These are phyloP conservation scores for Flammula alnicola DNA, from an alignment of 1,284 basidiomycete species.

Conservation along the genomic window DNA sequence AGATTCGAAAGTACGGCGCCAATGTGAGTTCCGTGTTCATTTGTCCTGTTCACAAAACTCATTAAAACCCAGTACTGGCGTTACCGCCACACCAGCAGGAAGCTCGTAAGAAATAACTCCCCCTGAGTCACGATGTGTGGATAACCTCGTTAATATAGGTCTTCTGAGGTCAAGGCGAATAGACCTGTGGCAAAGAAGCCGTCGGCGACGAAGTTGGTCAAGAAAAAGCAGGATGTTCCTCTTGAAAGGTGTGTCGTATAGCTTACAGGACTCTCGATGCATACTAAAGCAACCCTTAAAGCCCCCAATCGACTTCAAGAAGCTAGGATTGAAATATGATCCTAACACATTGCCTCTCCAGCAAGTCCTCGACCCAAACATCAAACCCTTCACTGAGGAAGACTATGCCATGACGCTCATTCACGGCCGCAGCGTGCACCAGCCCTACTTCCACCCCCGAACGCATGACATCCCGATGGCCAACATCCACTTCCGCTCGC, in stretches of 20 bases:
- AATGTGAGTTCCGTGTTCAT: constrained; percentile 16
- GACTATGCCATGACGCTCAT: constrained; percentile 55
- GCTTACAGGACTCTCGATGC: too few relatives aligned
- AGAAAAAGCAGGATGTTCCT: too few relatives aligned
- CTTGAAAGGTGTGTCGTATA: too few relatives aligned
- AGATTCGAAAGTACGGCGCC: constrained; percentile 27
- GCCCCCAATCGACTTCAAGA: constrained; percentile 1
- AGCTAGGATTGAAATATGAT: constrained; percentile 23
- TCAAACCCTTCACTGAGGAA: constrained; percentile 39
- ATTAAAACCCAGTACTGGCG: not conserved
- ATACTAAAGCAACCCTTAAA: too few relatives aligned
- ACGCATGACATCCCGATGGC: constrained; percentile 83
- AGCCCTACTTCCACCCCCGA: constrained; percentile 57
- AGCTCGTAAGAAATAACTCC: too few relatives aligned
- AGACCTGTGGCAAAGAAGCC: too few relatives aligned
- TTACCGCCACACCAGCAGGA: not conserved
- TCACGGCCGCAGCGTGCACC: constrained; percentile 59
- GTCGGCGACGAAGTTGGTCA: too few relatives aligned
- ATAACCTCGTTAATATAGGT: too few relatives aligned
- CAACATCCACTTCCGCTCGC: constrained; percentile 81
- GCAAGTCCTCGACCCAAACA: constrained; percentile 19
- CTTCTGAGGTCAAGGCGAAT: too few relatives aligned
- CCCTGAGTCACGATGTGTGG: too few relatives aligned
- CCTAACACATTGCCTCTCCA: constrained; percentile 20
- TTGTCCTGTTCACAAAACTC: not conserved